These are phyloP conservation scores for Zygosaccharomyces bailii DNA, from an alignment of 805 yeast species.

Conservation along the genomic window DNA sequence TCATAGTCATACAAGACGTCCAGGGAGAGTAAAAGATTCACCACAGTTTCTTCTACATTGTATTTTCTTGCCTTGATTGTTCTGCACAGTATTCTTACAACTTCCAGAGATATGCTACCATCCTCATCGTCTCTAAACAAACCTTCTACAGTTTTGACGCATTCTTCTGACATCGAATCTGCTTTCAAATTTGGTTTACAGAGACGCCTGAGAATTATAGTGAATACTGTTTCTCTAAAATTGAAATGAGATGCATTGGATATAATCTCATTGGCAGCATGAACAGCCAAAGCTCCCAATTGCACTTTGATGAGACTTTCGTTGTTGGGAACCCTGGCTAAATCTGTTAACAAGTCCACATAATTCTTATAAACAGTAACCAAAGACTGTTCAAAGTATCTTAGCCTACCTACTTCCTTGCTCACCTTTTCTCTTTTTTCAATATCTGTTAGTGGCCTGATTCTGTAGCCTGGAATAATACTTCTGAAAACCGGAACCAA, in stretches of 20 bases:
- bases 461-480: constrained; percentile 83
- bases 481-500: constrained; percentile 80
- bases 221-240: constrained; percentile 69
- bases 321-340: constrained; percentile 40
- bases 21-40: constrained; percentile 68
- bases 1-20: constrained; percentile 66
- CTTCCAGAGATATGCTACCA: constrained; percentile 77
- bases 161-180: constrained; percentile 49
- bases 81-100: constrained; percentile 63
- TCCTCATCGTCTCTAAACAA: constrained; percentile 74
- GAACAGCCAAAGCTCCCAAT: constrained; percentile 57
- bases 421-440: constrained; percentile 81
- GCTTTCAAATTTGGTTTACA: constrained; percentile 50
- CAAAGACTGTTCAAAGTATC: constrained; percentile 78
- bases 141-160: constrained; percentile 64
- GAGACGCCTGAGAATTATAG: constrained; percentile 62
- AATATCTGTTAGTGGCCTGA: constrained; percentile 74
- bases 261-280: constrained; percentile 76
- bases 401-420: constrained; percentile 71
- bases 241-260: constrained; percentile 74
- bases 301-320: constrained; percentile 31
- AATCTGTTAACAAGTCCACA: constrained; percentile 49
- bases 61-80: constrained; percentile 69
- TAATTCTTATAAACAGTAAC: constrained; percentile 67
- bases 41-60: constrained; percentile 77